A percentile compares a stretch with the other conserved stretches of the same genome.
These are phyloP conservation scores for Colletotrichum coccodes DNA, from an alignment of 2,329 filamentous ascomycete species.

Conservation along the genomic window DNA sequence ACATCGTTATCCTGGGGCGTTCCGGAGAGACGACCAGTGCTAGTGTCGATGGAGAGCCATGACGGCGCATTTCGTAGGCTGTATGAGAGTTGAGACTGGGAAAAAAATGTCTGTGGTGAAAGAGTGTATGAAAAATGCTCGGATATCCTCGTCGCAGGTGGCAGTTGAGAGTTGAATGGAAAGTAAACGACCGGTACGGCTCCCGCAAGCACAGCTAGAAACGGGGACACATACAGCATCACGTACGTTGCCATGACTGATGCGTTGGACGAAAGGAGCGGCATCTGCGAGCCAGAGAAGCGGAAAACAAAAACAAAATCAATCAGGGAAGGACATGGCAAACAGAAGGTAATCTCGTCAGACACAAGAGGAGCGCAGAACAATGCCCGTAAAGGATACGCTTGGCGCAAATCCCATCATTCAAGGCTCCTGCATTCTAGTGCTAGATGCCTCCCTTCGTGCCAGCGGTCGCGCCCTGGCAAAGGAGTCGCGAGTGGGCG, in stretches of 20 bases:
- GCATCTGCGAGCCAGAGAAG: slow-evolving; percentile 30
- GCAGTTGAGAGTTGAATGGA: slow-evolving; percentile 86
- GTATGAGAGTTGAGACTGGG: slow-evolving; percentile 70
- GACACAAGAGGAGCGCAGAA: slow-evolving; percentile 14
- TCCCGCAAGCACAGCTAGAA: slow-evolving; percentile 42
- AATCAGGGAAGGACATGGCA: slow-evolving; percentile 17
- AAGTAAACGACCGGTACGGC: slow-evolving; percentile 64
- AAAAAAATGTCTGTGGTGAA: slow-evolving; percentile 78
- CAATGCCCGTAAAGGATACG: slow-evolving; percentile 10
- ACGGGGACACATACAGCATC: slow-evolving; percentile 39
- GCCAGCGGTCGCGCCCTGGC: slow-evolving; percentile 29
- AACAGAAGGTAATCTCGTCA: slow-evolving; percentile 19
- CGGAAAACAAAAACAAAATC: slow-evolving; percentile 31
- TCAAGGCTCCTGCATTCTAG: background rate
- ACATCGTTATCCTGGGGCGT: slow-evolving; percentile 69
- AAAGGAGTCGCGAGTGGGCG: slow-evolving; percentile 20
- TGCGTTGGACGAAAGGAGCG: slow-evolving; percentile 18
- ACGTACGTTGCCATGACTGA: slow-evolving; percentile 43
- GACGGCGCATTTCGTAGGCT: slow-evolving; percentile 71
- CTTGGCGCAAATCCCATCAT: slow-evolving; percentile 16
- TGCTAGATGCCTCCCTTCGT: slow-evolving; percentile 22
- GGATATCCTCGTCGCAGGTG: slow-evolving; percentile 77
- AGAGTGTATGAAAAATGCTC: slow-evolving; percentile 77
- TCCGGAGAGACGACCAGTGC: slow-evolving; percentile 74
- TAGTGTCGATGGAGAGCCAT: slow-evolving; percentile 80